A percentile compares a stretch with the other conserved stretches of the same genome.
These are phyloP conservation scores for Earliella scabrosa DNA, from an alignment of 1,284 basidiomycete species.

Conservation along the genomic window DNA sequence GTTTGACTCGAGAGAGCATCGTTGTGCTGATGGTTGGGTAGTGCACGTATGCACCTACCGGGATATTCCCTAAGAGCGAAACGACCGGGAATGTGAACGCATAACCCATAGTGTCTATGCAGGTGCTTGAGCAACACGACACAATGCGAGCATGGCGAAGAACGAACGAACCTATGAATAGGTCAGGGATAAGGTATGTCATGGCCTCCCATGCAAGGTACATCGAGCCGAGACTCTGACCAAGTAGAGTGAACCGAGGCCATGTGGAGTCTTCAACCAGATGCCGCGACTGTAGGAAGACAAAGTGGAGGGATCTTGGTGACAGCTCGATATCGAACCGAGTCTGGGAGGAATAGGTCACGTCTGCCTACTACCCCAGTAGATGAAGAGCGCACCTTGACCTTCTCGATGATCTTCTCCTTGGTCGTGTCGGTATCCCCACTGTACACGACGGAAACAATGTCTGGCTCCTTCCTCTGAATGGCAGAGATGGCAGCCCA, in stretches of 20 bases:
- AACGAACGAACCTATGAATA: slow-evolving; percentile 77
- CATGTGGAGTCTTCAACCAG: slow-evolving; percentile 86
- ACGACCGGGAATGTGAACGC: slow-evolving; percentile 91
- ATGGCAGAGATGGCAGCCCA: slow-evolving; percentile 90
- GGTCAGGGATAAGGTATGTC: slow-evolving; percentile 76
- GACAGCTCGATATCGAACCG: slow-evolving; percentile 85
- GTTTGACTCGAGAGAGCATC: slow-evolving; percentile 86
- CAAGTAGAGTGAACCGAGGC: slow-evolving; percentile 88
- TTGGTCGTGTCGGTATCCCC: slow-evolving; percentile 86
- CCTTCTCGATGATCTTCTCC: slow-evolving; percentile 81
- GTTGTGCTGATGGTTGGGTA: slow-evolving; percentile 96
- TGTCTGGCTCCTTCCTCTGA: slow-evolving; percentile 72
- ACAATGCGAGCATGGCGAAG: too few relatives aligned
- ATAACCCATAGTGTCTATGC: slow-evolving; percentile 92
- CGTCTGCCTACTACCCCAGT: too few relatives aligned
- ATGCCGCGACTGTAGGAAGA: slow-evolving; percentile 74
- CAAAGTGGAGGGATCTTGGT: slow-evolving; percentile 70
- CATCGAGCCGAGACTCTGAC: slow-evolving; percentile 90
- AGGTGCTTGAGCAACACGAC: background rate
- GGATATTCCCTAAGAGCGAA: slow-evolving; percentile 62
- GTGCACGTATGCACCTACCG: slow-evolving; percentile 92
- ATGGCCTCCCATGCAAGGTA: slow-evolving; percentile 85
- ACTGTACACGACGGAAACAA: slow-evolving; percentile 88
- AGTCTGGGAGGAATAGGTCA: slow-evolving; percentile 46
- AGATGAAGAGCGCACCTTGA: slow-evolving; percentile 58